phyloP scores from a whole-genome alignment of 2,329 filamentous ascomycete genomes.

The Pestalotiopsis sp. region DNA sequence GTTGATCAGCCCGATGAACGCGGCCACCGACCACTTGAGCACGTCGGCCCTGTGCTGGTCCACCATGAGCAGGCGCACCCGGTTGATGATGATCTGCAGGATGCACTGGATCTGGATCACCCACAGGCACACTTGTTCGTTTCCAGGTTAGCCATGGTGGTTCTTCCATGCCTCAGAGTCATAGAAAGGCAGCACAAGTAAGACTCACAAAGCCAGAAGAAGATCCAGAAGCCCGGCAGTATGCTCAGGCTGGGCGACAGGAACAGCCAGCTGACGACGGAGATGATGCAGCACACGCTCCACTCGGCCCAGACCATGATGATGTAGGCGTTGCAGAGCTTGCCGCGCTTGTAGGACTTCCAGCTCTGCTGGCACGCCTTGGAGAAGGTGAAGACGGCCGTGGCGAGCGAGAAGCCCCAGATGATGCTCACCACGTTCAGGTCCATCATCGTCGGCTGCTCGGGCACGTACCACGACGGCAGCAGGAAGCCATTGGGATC shows the following conservation, averaged over 20 bases:
- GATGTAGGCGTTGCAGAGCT: conserved; percentile 29
- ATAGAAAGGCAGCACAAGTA: not conserved
- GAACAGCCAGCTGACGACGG: conserved; percentile 28
- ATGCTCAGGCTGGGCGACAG: not conserved
- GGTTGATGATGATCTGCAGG: conserved; percentile 54
- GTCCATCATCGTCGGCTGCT: conserved; percentile 16
- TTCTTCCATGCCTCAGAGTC: no score
- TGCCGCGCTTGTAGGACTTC: conserved; percentile 22
- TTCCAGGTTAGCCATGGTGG: not conserved
- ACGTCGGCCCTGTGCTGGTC: conserved; percentile 32
- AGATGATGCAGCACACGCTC: conserved; percentile 26
- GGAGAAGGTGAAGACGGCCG: conserved; percentile 27
- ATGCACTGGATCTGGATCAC: conserved; percentile 44
- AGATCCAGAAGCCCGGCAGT: conserved; percentile 11
- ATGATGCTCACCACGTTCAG: conserved; percentile 31
- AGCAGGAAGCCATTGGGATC: conserved; percentile 9
- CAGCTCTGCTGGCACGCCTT: conserved; percentile 32
- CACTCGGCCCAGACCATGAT: conserved; percentile 37
- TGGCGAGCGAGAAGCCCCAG: conserved; percentile 31
- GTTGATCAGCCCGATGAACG: conserved; percentile 46
- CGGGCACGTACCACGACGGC: conserved; percentile 5
- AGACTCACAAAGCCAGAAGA: conserved; percentile 12
- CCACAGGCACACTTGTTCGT: conserved; percentile 28
- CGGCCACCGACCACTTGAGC: conserved; percentile 42
- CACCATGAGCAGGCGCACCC: conserved; percentile 45